Percentiles rank a stretch among this genome's conserved stretches.
phyloP scores from a whole-genome alignment of 768 basidiomycete species.

The Tephrocybe sp. region DNA sequence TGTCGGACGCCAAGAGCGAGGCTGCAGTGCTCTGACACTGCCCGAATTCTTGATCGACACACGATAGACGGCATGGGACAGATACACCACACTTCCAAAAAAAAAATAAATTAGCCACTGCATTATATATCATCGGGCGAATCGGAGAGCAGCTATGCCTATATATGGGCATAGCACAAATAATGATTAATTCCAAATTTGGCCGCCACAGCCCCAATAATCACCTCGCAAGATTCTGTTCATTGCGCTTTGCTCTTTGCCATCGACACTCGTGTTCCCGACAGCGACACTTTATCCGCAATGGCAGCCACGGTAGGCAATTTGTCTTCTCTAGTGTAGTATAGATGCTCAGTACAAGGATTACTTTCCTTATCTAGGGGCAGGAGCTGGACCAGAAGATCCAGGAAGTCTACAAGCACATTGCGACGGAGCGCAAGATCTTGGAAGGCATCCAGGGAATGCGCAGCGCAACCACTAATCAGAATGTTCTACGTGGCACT shows the following conservation, averaged over 20 bases:
- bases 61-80: constrained; percentile 30
- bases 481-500: constrained; percentile 78
- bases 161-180: constrained; percentile 17
- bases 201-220: constrained; percentile 25
- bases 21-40: constrained; percentile 40
- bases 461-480: constrained; percentile 81
- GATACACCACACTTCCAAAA: not conserved
- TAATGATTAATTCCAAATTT: constrained; percentile 10
- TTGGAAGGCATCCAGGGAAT: constrained; percentile 81
- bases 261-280: constrained; percentile 13
- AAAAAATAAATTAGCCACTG: not conserved
- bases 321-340: constrained; percentile 3
- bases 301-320: constrained; percentile 22
- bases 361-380: constrained; percentile 32
- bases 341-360: constrained; percentile 22
- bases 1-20: constrained; percentile 50
- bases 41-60: constrained; percentile 38
- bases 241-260: constrained; percentile 15
- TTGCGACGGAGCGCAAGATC: constrained; percentile 91
- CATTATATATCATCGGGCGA: not conserved
- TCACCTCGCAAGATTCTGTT: constrained; percentile 19
- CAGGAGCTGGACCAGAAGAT: constrained; percentile 91
- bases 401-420: constrained; percentile 85
- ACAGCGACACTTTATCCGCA: constrained; percentile 15
- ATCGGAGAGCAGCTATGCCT: not conserved